Evolutionary conservation across 257 asterid species (phyloP).

Genomic region (Przewalskia tangutica): DNA sequence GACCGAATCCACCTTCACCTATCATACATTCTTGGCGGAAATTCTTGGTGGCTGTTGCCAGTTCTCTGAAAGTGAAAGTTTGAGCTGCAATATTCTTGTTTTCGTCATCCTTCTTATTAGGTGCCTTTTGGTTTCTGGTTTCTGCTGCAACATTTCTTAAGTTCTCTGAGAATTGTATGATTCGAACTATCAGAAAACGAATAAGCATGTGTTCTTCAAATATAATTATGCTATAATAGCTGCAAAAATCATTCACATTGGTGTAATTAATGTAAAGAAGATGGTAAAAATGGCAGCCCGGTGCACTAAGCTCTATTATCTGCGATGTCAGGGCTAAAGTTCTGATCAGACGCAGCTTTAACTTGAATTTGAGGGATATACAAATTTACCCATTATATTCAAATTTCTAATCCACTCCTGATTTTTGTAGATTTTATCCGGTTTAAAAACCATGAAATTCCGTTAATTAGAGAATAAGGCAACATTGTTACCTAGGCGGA

Average conservation of each 20-base stretch:
- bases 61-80: slow-evolving; percentile 77
- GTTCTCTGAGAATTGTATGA: background rate
- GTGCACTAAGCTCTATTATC: too few species aligned
- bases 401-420: background rate
- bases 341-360: too few species aligned
- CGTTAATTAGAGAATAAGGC: too few species aligned
- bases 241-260: background rate
- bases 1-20: slow-evolving; percentile 96
- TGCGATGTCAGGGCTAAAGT: too few species aligned
- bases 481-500: too few species aligned
- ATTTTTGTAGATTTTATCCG: background rate
- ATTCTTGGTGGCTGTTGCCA: slow-evolving; percentile 85
- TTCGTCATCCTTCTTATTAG: slow-evolving; percentile 16
- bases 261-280: too few species aligned
- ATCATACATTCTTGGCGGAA: slow-evolving; percentile 68
- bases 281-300: too few species aligned
- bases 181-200: background rate
- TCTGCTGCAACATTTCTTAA: slow-evolving; percentile 13
- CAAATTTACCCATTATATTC: background rate
- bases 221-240: background rate
- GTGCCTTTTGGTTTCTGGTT: slow-evolving; percentile 10
- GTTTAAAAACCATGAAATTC: too few species aligned
- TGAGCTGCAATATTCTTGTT: slow-evolving; percentile 68
- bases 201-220: too few species aligned
- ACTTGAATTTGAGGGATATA: too few species aligned